Base-by-base conservation (phyloP, 2,329 filamentous ascomycete species). In the Xylariaceae sp. region DNA sequence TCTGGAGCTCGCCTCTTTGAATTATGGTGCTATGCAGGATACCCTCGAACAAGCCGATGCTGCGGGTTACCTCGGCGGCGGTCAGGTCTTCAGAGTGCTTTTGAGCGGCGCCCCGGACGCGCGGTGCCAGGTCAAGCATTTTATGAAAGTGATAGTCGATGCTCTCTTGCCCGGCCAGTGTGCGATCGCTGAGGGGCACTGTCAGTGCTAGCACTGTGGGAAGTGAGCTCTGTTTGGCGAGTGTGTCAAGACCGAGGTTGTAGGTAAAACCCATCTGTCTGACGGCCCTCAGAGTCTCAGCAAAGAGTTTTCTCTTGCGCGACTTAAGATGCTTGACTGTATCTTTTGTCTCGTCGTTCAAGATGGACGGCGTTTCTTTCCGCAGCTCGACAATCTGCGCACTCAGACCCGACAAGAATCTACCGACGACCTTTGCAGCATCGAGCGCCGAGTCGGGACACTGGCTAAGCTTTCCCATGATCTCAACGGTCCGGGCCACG, bases 221-320 rank as follows among this genome's bases (percentile, higher is more conserved):
- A 6, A 86, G 68, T 1, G 85, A 83, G 18, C 76, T 71, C 61
- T 98, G 92, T 37, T 78, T 78, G 27, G 75, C 73, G 13, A 97
- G 69, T 30, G 83, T 71, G 55, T 85, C 79, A 11, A 79, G 81
- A 48, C 84, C 80, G 12, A 94, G 70, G 56, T 95, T 96, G 36
- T 82, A 80, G 52, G 83, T 83, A 52, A 98, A 77, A 3, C 92
- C 92, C 90, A 98, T 97, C 41, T 83, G 77, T 24, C 88, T 80
- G 18, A 96, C 68, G 15, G 81, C 78, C 55, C 86, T 89, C 47
- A 98, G 67, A 0, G 85, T 89, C 51, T 97, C 90, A 1, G 88
- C 85, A 53, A 94, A 92, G 11, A 97, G 74, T 52, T 88, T 89
- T 30, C 88, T 80, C 65, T 98, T 98, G 53, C 87, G 78, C 3